Evolutionary conservation across 805 yeast species (phyloP).

Genomic region (Cyberlindnera petersonii): DNA sequence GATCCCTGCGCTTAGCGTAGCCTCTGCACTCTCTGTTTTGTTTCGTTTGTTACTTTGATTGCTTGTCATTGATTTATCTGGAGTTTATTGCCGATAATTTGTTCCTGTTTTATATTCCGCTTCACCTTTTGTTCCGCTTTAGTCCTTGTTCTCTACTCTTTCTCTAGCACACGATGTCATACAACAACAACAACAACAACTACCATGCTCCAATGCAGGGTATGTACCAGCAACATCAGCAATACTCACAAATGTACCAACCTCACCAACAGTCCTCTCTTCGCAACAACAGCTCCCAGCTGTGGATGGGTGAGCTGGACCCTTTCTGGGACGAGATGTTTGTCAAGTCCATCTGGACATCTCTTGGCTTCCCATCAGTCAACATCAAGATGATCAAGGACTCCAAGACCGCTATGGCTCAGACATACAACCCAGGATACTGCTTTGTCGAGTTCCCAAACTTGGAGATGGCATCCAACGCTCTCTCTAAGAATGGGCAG

Average conservation of each 20-base stretch:
- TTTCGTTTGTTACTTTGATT: not conserved
- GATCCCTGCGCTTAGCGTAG: no score
- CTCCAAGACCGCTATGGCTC: constrained; percentile 32
- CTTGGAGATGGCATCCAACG: constrained; percentile 57
- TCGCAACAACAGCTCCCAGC: constrained; percentile 27
- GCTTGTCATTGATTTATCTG: no score
- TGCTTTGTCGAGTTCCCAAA: constrained; percentile 76
- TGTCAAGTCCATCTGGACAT: constrained; percentile 65
- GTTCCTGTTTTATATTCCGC: no score
- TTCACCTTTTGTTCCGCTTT: no score
- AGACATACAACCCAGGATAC: constrained; percentile 57
- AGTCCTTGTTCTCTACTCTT: not conserved
- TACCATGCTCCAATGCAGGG: constrained; percentile 2
- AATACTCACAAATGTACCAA: constrained; percentile 6
- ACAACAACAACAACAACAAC: constrained; percentile 6
- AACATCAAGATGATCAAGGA: constrained; percentile 72
- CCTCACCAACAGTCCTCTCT: constrained; percentile 12
- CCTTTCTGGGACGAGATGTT: constrained; percentile 75
- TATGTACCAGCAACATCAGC: constrained; percentile 3
- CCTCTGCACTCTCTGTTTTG: not conserved
- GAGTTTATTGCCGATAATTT: no score
- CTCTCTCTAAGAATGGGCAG: constrained; percentile 63
- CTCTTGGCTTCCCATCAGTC: constrained; percentile 55
- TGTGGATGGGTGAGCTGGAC: constrained; percentile 93
- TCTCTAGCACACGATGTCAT: not conserved